A percentile compares a stretch with the other conserved stretches of the same genome.
Evolutionary conservation across 805 yeast genomes (phyloP).

Genomic region (Candida boidinii): DNA sequence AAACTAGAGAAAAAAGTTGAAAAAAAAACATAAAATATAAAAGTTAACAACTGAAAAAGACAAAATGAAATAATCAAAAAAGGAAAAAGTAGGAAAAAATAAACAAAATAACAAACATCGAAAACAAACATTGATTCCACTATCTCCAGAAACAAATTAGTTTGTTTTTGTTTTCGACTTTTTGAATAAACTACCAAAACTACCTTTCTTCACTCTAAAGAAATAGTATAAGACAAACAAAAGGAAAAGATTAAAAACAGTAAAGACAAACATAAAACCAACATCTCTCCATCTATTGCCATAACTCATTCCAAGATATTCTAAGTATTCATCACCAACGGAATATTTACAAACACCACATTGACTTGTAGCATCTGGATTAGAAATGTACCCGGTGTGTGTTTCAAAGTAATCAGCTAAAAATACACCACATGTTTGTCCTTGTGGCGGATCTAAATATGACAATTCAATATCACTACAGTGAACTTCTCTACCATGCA

Average conservation of each 20-base stretch:
- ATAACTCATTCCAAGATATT: slow-evolving; percentile 32
- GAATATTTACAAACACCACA: slow-evolving; percentile 43
- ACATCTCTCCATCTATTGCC: slow-evolving; percentile 55
- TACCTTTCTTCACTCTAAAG: slow-evolving; percentile 25
- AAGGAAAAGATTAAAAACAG: slow-evolving; percentile 39
- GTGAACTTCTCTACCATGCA: slow-evolving; percentile 41
- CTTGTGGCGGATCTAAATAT: slow-evolving; percentile 43
- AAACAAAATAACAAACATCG: too few relatives aligned
- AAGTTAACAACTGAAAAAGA: too few relatives aligned
- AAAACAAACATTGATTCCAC: too few relatives aligned
- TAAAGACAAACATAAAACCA: slow-evolving; percentile 53
- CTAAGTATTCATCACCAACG: slow-evolving; percentile 40
- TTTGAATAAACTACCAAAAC: too few relatives aligned
- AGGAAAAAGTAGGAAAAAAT: too few relatives aligned
- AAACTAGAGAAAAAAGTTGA: too few relatives aligned
- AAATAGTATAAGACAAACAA: slow-evolving; percentile 28
- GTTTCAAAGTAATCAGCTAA: slow-evolving; percentile 28
- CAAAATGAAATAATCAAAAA: too few relatives aligned
- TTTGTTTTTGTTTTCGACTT: too few relatives aligned
- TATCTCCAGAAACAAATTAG: too few relatives aligned
- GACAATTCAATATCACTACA: slow-evolving; percentile 44
- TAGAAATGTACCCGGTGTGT: slow-evolving; percentile 46
- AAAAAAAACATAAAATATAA: too few relatives aligned
- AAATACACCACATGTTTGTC: slow-evolving; percentile 57
- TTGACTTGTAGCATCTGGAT: slow-evolving; percentile 38